Evolutionary conservation across 2,329 filamentous ascomycete genomes (phyloP), one percentile per base, ranked within the genome.

Genomic region (Fusarium sp.): DNA sequence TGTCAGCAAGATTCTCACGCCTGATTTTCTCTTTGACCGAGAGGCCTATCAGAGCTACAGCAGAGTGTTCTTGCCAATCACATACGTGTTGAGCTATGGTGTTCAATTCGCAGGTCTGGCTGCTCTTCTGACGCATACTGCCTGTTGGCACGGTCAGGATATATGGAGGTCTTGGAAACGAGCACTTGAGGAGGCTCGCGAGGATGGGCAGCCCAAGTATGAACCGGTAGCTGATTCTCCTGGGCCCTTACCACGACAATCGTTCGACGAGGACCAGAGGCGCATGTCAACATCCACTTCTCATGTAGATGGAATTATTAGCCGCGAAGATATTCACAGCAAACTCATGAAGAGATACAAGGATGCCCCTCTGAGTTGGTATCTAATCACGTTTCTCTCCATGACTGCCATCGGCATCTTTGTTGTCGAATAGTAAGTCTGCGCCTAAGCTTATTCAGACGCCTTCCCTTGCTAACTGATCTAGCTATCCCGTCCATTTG

Each of bases 31-130:
- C 41, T 96, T 97, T 77, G 93, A 97, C 78, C 86, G 88, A 68
- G 88, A 90, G 26, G 93, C 93, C 24, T 97, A 97, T 81, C 86
- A 90, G 54, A 88, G 87, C n/a, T 97, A 97, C 82, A 96, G 93
- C 75, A 90, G 93, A 24, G 93, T 97, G 3, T 97, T 95, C 74
- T 84, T 97, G 14, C 94, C 94, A 3, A 94, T 96, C 69, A 96
- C 94, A 0, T 97, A 96, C 79, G 93, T 95, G 26, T 86, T 97
- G 45, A 95, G 93, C 79, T 97, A 97, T 75, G 94, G 92, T 6
- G 88, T 97, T 30, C 94, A 96, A 78, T 97, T 97, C 80, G 94
- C 94, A 18, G 93, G 92, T 3, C 85, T 97, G 26, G 92, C 94
- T 30, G 92, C 94, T 4, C 85, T 97, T 18, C 84, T 97, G 24